Percentiles rank a stretch among this genome's conserved stretches.
phyloP scores from a whole-genome alignment of 257 asterid genomes.

The Ophiorrhiza pumila region DNA sequence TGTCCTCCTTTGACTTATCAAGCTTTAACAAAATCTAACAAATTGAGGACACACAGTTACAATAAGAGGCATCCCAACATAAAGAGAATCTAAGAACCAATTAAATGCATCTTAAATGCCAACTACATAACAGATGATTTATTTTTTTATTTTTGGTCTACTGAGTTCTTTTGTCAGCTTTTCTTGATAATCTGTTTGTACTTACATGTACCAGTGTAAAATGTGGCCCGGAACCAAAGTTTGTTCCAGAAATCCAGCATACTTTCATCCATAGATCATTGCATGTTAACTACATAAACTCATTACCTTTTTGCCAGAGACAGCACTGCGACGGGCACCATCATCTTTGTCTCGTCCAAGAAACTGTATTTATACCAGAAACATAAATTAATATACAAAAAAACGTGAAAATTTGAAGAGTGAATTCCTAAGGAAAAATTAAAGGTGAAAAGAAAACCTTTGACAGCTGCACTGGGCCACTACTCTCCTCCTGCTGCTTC shows the following conservation, averaged over 20 bases:
- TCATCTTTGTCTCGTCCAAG: slow-evolving; percentile 81
- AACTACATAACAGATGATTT: background rate
- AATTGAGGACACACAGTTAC: slow-evolving; percentile 9
- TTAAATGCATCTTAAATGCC: background rate
- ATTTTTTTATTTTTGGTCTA: background rate
- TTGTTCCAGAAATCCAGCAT: background rate
- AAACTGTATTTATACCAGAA: slow-evolving; percentile 45
- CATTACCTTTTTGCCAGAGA: slow-evolving; percentile 89
- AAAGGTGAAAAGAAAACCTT: slow-evolving; percentile 44
- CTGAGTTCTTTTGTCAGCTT: background rate
- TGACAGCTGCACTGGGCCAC: slow-evolving; percentile 97
- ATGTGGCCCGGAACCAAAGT: background rate
- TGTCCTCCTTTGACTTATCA: slow-evolving; percentile 95
- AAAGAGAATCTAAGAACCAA: background rate
- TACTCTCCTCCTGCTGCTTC: slow-evolving; percentile 73
- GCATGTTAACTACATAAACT: background rate
- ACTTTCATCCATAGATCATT: background rate
- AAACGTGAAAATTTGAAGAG: background rate
- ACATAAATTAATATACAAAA: slow-evolving; percentile 17
- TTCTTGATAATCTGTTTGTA: background rate
- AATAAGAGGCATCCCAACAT: background rate
- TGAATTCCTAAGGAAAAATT: slow-evolving; percentile 1
- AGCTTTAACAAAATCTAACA: slow-evolving; percentile 78
- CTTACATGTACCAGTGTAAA: background rate
- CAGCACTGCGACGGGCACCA: slow-evolving; percentile 90